Conservation (phyloP, 2,329 filamentous ascomycete species). For the Epichloe aotearoae region DNA sequence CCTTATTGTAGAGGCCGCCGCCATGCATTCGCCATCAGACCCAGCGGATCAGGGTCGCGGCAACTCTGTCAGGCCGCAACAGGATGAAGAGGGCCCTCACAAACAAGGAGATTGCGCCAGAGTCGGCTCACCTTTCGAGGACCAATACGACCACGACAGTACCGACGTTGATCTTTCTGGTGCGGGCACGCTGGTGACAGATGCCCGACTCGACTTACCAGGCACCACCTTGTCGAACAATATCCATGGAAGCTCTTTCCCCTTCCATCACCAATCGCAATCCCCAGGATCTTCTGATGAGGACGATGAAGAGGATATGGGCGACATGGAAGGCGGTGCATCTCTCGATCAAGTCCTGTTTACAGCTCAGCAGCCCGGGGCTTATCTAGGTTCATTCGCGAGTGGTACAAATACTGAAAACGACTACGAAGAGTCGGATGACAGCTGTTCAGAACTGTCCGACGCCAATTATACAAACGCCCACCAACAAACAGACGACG, state of each 20-base stretch:
- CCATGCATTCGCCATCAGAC: slow-evolving; percentile 2
- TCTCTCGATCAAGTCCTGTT: slow-evolving; percentile 9
- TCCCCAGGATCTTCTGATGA: slow-evolving; percentile 7
- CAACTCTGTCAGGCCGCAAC: slow-evolving; percentile 1
- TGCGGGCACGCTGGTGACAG: slow-evolving; percentile 1
- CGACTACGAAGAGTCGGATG: not conserved
- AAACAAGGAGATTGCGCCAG: not conserved
- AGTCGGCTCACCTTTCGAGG: not conserved
- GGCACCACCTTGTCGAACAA: slow-evolving; percentile 1
- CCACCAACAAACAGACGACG: slow-evolving; percentile 5
- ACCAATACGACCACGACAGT: not conserved
- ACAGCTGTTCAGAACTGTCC: not conserved
- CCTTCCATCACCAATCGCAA: not conserved
- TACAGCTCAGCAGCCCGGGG: not conserved
- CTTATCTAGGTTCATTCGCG: not conserved
- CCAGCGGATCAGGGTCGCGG: not conserved
- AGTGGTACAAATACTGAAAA: not conserved
- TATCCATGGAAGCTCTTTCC: not conserved
- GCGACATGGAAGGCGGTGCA: slow-evolving; percentile 22
- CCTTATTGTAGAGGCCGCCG: not conserved
- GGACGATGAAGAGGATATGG: slow-evolving; percentile 21
- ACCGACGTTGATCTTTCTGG: slow-evolving; percentile 2
- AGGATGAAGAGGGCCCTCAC: slow-evolving; percentile 1
- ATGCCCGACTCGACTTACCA: slow-evolving; percentile 6
- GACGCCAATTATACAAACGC: slow-evolving; percentile 1